Evolutionary conservation across 495 filamentous ascomycete genomes (phyloP).

Genomic region (Emericellopsis terricola): DNA sequence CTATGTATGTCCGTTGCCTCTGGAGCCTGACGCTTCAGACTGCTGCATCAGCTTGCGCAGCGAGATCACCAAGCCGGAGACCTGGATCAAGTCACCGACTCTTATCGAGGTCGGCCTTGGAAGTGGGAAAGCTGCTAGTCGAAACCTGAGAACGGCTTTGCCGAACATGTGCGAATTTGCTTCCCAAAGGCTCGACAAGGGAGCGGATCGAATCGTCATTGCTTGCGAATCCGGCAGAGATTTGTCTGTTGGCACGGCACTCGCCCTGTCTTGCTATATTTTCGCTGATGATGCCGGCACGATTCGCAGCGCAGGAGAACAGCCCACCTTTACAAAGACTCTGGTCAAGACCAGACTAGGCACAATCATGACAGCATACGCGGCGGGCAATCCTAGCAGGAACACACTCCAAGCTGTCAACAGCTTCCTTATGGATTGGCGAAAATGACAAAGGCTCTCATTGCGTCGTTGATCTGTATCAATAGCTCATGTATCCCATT

Average conservation of each 20-base stretch:
- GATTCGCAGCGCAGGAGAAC: constrained; percentile 4
- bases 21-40: constrained; percentile 4
- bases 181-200: constrained; percentile 7
- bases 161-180: constrained; percentile 34
- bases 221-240: constrained; percentile 24
- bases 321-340: constrained; percentile 43
- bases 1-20: constrained; percentile 12
- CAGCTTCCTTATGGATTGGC: constrained; percentile 57
- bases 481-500: neutral
- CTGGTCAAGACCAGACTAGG: constrained; percentile 58
- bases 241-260: constrained; percentile 30
- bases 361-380: constrained; percentile 55
- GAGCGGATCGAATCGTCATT: constrained; percentile 10
- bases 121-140: constrained; percentile 52
- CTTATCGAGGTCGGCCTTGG: constrained; percentile 46
- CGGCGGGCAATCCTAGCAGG: constrained; percentile 62
- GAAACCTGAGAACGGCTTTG: constrained; percentile 51
- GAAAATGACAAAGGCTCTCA: neutral
- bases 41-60: constrained; percentile 15
- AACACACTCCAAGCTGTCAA: constrained; percentile 76
- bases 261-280: constrained; percentile 21
- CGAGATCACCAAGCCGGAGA: constrained; percentile 12
- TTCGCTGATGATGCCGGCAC: constrained; percentile 18
- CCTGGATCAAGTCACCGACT: constrained; percentile 15
- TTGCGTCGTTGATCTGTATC: neutral